These are phyloP conservation scores for Strigomonas galati DNA, from an alignment of 208 protist genomes.

Conservation along the genomic window DNA sequence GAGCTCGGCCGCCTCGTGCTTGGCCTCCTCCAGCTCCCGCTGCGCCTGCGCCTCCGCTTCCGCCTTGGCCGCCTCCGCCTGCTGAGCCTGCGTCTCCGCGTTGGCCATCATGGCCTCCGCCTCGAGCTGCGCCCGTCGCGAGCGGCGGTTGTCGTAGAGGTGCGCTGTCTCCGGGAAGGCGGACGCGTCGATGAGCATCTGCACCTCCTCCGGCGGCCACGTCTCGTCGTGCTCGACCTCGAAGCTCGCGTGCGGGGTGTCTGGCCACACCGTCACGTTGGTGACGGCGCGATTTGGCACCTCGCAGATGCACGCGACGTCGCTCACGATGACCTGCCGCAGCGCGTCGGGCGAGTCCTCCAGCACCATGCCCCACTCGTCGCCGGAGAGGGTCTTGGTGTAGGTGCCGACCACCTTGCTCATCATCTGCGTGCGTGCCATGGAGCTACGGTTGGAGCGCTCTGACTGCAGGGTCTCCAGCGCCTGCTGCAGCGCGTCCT, in stretches of 20 bases:
- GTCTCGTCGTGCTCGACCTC: constrained; percentile 23
- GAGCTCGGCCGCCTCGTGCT: not conserved
- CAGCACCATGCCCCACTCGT: constrained; percentile 26
- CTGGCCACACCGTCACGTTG: constrained; percentile 20
- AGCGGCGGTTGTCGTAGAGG: constrained; percentile 16
- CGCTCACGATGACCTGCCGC: constrained; percentile 17
- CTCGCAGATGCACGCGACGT: constrained; percentile 25
- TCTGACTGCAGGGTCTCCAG: constrained; percentile 7
- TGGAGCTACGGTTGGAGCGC: not conserved
- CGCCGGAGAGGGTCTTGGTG: constrained; percentile 23
- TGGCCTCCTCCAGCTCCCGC: constrained; percentile 4
- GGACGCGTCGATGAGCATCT: constrained; percentile 13
- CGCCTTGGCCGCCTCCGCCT: constrained; percentile 8
- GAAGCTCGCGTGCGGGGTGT: constrained; percentile 29
- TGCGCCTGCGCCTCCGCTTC: constrained; percentile 13
- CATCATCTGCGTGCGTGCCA: not conserved
- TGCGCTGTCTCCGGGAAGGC: constrained; percentile 15
- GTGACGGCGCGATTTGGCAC: constrained; percentile 27
- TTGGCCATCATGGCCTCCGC: not conserved
- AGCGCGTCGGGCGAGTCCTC: constrained; percentile 28
- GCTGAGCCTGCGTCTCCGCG: not conserved
- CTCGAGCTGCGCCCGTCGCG: constrained; percentile 2
- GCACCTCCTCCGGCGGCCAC: constrained; percentile 10
- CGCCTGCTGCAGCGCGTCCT: constrained; percentile 11
- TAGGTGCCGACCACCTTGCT: constrained; percentile 6